phyloP scores from a whole-genome alignment of 2,329 filamentous ascomycete species.

The Pseudopyricularia cyperi region DNA sequence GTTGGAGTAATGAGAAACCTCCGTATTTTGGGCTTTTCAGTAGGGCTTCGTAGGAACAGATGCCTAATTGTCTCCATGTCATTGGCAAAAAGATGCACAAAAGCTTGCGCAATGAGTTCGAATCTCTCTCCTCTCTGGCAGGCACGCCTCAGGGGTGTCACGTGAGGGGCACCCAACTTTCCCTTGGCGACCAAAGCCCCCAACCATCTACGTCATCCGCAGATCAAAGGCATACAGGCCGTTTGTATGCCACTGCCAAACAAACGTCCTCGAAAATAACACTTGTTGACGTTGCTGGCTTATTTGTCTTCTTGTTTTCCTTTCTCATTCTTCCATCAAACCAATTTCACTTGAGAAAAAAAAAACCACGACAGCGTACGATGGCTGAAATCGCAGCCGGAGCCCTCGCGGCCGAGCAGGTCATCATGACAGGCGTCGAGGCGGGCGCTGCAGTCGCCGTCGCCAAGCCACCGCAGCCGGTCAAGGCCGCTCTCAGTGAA shows the following conservation, averaged over 20 bases:
- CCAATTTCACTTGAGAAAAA: neutral
- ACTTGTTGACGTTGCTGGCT: neutral
- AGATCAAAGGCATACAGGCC: neutral
- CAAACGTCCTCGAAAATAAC: neutral
- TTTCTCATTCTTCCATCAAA: neutral
- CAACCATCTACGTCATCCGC: slow-evolving; percentile 1
- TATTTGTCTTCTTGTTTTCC: neutral
- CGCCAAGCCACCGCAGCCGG: slow-evolving; percentile 35
- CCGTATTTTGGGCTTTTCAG: too few species aligned
- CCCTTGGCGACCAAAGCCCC: neutral
- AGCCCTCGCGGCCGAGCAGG: slow-evolving; percentile 24
- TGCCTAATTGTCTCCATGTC: too few species aligned
- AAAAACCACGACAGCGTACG: neutral
- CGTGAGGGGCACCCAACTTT: neutral
- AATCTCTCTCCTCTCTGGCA: neutral
- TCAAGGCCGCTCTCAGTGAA: slow-evolving; percentile 34
- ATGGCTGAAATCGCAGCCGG: slow-evolving; percentile 26
- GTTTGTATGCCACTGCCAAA: neutral
- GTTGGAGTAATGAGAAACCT: too few species aligned
- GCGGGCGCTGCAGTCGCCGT: slow-evolving; percentile 27
- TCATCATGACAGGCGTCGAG: slow-evolving; percentile 24
- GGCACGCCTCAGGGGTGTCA: neutral
- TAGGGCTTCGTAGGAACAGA: too few species aligned
- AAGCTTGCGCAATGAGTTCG: neutral
- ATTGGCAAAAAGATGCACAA: too few species aligned